Conservation (phyloP, 2,329 filamentous ascomycete genomes). For the Corinectria fuckeliana region DNA sequence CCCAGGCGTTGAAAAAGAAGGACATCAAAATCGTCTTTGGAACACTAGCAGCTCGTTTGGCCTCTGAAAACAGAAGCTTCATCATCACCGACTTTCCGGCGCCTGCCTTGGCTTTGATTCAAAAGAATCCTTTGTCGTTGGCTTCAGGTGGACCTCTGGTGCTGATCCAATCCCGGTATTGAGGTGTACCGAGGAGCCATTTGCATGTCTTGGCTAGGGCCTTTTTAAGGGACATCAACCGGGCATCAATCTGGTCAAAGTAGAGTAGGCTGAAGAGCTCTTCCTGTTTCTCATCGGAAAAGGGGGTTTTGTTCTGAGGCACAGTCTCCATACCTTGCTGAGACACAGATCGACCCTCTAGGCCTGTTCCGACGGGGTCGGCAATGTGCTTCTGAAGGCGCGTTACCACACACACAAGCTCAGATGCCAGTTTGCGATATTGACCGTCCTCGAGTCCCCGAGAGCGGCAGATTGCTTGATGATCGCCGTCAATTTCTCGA, state of each 20-base stretch:
- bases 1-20: conserved; percentile 59
- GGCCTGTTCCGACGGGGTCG: neutral
- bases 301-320: too few species aligned
- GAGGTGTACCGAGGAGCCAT: conserved; percentile 4
- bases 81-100: conserved; percentile 54
- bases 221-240: neutral
- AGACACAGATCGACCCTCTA: neutral
- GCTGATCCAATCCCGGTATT: conserved; percentile 8
- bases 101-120: conserved; percentile 54
- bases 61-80: conserved; percentile 42
- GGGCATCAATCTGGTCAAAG: conserved; percentile 17
- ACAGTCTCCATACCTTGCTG: too few species aligned
- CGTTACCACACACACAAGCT: conserved; percentile 14
- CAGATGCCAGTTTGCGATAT: conserved; percentile 39
- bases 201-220: conserved; percentile 13
- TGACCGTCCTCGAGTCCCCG: conserved; percentile 36
- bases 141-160: too few species aligned
- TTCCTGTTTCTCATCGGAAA: too few species aligned
- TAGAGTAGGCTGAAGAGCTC: neutral
- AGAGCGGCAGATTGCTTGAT: conserved; percentile 47
- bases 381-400: neutral
- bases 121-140: conserved; percentile 45
- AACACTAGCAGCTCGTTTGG: conserved; percentile 9
- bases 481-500: conserved; percentile 42
- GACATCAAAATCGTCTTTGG: conserved; percentile 39